Percentiles rank a stretch among this genome's conserved stretches.
These are phyloP conservation scores for Trypanosoma lewisi DNA, from an alignment of 208 protist species.

Conservation along the genomic window DNA sequence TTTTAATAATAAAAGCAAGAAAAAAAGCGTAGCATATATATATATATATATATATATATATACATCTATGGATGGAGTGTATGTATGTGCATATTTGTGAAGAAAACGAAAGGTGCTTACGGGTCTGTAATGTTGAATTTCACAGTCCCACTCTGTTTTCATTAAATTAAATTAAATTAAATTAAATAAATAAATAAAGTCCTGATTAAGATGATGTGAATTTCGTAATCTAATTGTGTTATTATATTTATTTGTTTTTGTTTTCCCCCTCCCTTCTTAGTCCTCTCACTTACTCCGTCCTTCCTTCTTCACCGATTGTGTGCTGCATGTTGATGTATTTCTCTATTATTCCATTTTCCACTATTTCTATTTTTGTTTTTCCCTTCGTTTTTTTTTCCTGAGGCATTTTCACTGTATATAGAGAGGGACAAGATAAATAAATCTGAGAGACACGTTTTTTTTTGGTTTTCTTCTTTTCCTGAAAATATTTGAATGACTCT, in stretches of 20 bases:
- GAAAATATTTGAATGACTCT: too few species aligned
- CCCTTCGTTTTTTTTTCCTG: conserved; percentile 9
- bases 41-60: too few species aligned
- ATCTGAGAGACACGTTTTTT: not conserved
- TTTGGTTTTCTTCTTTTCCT: not conserved
- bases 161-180: too few species aligned
- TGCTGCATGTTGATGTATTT: conserved; percentile 6
- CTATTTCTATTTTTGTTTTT: conserved; percentile 4
- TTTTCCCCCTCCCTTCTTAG: too few species aligned
- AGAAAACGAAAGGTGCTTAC: not conserved
- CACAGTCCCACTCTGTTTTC: not conserved
- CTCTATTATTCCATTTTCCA: conserved; percentile 8
- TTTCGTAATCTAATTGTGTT: too few species aligned
- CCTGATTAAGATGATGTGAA: too few species aligned
- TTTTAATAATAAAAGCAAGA: too few species aligned
- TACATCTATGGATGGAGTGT: not conserved
- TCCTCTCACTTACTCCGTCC: too few species aligned
- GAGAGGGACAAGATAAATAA: not conserved
- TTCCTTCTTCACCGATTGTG: too few species aligned
- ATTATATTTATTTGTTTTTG: too few species aligned
- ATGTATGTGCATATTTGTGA: not conserved
- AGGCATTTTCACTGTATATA: not conserved
- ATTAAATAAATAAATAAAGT: too few species aligned
- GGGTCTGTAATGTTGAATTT: not conserved
- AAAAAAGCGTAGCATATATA: too few species aligned